phyloP scores from a whole-genome alignment of 1,139 yeast genomes.

The Pneumocystis canis region DNA sequence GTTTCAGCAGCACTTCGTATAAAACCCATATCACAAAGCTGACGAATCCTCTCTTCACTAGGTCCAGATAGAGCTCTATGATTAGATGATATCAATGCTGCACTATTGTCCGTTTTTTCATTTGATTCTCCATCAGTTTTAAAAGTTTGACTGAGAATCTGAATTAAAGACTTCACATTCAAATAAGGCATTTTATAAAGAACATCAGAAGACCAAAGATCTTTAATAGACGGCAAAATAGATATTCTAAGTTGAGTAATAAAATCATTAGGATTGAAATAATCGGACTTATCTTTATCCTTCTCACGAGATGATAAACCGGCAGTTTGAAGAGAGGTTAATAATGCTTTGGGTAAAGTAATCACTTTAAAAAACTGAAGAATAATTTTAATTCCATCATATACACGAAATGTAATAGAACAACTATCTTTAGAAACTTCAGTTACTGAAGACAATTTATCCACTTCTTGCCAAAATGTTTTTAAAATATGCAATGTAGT shows the following conservation, averaged over 20 bases:
- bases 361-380: slow-evolving; percentile 15
- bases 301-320: slow-evolving; percentile 19
- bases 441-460: slow-evolving; percentile 11
- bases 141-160: slow-evolving; percentile 17
- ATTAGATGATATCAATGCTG: background rate
- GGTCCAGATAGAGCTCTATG: background rate
- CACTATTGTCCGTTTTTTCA: background rate
- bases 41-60: slow-evolving; percentile 35
- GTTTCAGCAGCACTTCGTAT: slow-evolving; percentile 14
- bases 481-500: slow-evolving; percentile 18
- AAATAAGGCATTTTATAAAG: slow-evolving; percentile 9
- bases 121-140: slow-evolving; percentile 3
- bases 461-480: slow-evolving; percentile 17
- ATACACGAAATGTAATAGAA: slow-evolving; percentile 6
- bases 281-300: slow-evolving; percentile 19
- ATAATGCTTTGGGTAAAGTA: slow-evolving; percentile 14
- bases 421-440: slow-evolving; percentile 6
- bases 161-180: slow-evolving; percentile 8
- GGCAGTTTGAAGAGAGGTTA: slow-evolving; percentile 17
- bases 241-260: slow-evolving; percentile 22
- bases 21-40: slow-evolving; percentile 35
- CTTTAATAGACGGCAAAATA: slow-evolving; percentile 14
- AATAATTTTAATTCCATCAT: slow-evolving; percentile 16
- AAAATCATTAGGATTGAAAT: slow-evolving; percentile 23
- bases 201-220: slow-evolving; percentile 21